Percentiles rank a stretch among this genome's conserved stretches.
phyloP scores from a whole-genome alignment of 345 rosid species.

The rapeseed (Brassica napus) region DNA sequence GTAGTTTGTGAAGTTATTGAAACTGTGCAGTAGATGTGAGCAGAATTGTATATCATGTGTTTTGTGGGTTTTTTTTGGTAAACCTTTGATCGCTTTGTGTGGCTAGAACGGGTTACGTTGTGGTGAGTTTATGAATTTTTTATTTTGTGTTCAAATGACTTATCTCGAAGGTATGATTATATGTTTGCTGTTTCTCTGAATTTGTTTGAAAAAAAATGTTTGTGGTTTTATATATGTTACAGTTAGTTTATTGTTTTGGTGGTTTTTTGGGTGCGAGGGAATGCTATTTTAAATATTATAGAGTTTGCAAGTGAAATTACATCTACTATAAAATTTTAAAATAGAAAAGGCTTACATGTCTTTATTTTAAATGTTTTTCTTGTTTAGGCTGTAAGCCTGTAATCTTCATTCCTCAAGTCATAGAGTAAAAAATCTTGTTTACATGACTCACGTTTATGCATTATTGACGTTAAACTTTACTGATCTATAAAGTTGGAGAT shows the following conservation, averaged over 20 bases:
- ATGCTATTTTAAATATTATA: neutral
- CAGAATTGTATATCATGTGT: no score
- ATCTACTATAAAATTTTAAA: no score
- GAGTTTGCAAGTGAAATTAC: neutral
- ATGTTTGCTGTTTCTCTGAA: neutral
- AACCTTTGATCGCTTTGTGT: neutral
- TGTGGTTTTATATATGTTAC: neutral
- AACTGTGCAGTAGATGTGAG: no score
- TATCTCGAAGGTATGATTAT: neutral
- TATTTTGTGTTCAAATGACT: neutral
- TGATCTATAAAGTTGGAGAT: no score
- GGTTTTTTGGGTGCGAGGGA: neutral
- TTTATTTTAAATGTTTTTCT: neutral
- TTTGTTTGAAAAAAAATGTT: neutral
- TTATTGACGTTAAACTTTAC: neutral
- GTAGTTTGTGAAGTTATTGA: no score
- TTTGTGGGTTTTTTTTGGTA: no score
- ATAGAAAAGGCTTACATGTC: neutral
- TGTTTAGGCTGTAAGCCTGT: neutral
- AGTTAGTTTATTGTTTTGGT: neutral
- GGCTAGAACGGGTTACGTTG: neutral
- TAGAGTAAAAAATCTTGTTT: no score
- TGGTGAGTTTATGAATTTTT: neutral
- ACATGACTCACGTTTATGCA: neutral
- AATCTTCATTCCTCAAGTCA: neutral